Conservation (phyloP, 2,329 filamentous ascomycete species). For the Domatiomyces catenatus region DNA sequence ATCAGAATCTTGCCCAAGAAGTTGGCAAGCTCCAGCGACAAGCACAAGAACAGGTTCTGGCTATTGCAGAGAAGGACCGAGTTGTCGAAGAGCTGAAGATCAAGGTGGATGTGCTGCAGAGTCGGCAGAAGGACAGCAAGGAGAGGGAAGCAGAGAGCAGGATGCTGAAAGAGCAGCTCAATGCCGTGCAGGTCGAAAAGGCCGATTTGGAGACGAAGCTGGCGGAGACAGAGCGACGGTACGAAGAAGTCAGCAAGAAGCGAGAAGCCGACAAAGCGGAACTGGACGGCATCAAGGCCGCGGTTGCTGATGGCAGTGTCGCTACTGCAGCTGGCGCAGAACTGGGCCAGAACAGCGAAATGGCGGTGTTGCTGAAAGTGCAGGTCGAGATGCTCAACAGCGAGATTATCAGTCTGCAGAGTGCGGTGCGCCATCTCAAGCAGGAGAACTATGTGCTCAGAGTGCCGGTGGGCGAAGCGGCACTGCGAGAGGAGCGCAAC, state of each 20-base stretch:
- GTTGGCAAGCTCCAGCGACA: constrained; percentile 66
- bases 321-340: constrained; percentile 22
- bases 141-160: constrained; percentile 48
- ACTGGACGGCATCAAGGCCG: constrained; percentile 28
- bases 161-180: constrained; percentile 28
- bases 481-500: constrained; percentile 20
- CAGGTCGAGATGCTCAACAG: constrained; percentile 15
- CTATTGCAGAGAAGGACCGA: constrained; percentile 59
- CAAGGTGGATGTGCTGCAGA: constrained; percentile 78
- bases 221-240: constrained; percentile 24
- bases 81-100: constrained; percentile 53
- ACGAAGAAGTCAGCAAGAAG: constrained; percentile 25
- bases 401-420: constrained; percentile 30
- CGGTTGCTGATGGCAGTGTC: constrained; percentile 25
- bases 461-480: constrained; percentile 8
- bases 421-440: constrained; percentile 31
- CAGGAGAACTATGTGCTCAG: constrained; percentile 28
- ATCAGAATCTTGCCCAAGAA: constrained; percentile 72
- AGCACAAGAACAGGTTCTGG: constrained; percentile 59
- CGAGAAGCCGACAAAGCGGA: constrained; percentile 28
- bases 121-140: constrained; percentile 67
- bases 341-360: constrained; percentile 28
- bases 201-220: constrained; percentile 20
- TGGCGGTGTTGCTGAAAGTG: constrained; percentile 24
- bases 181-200: constrained; percentile 24